Evolutionary conservation across 345 rosid species (phyloP), one percentile per base, ranked within the genome.

Genomic region (Balakata baccata): DNA sequence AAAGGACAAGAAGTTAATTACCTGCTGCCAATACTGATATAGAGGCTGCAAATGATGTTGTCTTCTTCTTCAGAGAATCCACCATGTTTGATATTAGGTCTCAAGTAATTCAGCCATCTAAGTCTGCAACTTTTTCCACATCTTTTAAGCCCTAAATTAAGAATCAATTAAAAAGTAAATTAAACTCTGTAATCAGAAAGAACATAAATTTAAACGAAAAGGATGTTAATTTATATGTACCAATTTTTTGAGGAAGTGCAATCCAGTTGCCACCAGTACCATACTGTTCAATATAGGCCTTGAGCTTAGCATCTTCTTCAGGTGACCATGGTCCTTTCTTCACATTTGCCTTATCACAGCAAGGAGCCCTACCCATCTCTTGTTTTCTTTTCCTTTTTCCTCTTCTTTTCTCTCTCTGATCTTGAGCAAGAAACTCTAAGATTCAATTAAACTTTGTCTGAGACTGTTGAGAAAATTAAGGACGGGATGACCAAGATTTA

Each of bases 1-100:
- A 76, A 82, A 69, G 23, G 85, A 89, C 87, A 87, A 81, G 58
- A 29, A 68, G 65, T 70, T 70, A 66, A 74, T 53, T 3, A 88
- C 98, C 98, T 85, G 95, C 98, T 94, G 77, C 98, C 98, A 81
- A 94, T 94, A 82, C 98, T 94, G 16, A 92, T 88, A 84, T 92
- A 94, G 82, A 94, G 98, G 87, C 87, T 92, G 87, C 97, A 88
- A 75, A 94, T 94, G 88, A 90, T 88, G 73, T 87, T 89, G 87
- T 94, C 98, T 86, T 92, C 98, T 84, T 94, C 97, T 76, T 94
- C 98, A 72, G 98, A 88, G 85, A 94, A 94, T 77, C 97, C 95
- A 43, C 98, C 98, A 80, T 94, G 98, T 82, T 90, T 94, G 82
- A 94, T 87, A 79, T 94, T 90, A 41, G 98, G 98, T 74, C 98